Evolutionary conservation across 2,329 filamentous ascomycete species (phyloP).

Genomic region (Cryphonectria nitschkei): DNA sequence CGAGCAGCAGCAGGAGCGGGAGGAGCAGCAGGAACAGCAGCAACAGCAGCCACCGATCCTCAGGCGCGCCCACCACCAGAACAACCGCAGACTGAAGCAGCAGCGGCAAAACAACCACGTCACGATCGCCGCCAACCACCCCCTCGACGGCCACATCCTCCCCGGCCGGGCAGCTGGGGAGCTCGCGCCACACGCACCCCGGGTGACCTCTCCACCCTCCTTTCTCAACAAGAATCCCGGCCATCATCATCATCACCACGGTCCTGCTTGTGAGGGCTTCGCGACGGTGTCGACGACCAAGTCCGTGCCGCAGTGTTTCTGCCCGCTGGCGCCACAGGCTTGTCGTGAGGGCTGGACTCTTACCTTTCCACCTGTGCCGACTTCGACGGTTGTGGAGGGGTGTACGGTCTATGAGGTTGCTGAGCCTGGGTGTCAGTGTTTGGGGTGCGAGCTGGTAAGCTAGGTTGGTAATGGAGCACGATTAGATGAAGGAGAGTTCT

Average conservation of each 20-base stretch:
- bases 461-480: background rate
- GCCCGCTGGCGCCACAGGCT: background rate
- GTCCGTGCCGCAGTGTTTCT: background rate
- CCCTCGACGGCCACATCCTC: background rate
- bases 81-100: background rate
- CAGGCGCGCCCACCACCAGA: background rate
- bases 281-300: conserved; percentile 9
- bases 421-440: conserved; percentile 2
- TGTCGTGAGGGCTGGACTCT: background rate
- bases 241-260: too few species aligned
- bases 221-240: background rate
- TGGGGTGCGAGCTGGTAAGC: background rate
- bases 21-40: background rate
- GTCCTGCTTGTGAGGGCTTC: background rate
- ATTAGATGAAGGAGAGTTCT: too few species aligned
- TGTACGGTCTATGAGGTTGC: background rate
- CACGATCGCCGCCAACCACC: background rate
- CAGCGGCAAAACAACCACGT: background rate
- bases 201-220: background rate
- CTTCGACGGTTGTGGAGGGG: background rate
- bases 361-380: background rate
- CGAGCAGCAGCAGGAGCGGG: background rate
- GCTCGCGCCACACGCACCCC: background rate
- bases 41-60: background rate
- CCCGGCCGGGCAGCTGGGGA: background rate